Conservation (phyloP, 2,329 filamentous ascomycete species). For the Elsinoe fawcettii region DNA sequence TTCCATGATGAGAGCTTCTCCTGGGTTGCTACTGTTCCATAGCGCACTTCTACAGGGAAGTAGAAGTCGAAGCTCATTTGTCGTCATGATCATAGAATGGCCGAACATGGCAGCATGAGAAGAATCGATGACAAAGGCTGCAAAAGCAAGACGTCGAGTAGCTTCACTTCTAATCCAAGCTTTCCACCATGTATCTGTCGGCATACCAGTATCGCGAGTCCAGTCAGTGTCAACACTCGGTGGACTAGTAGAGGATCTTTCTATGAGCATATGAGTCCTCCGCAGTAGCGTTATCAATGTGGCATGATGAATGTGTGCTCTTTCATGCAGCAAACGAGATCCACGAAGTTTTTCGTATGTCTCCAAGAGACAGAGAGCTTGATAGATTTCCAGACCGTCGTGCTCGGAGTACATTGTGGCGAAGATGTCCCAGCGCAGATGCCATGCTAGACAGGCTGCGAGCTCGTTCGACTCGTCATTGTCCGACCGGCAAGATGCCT, state of each 20-base stretch:
- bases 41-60: constrained; percentile 83
- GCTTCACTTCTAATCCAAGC: constrained; percentile 90
- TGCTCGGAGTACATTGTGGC: constrained; percentile 76
- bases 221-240: neutral
- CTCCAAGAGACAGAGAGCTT: constrained; percentile 79
- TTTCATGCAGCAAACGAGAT: constrained; percentile 81
- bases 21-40: constrained; percentile 56
- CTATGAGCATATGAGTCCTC: constrained; percentile 81
- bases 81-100: constrained; percentile 90
- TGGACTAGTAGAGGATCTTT: constrained; percentile 40
- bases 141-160: constrained; percentile 78
- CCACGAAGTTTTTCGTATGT: constrained; percentile 98
- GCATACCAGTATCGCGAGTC: neutral
- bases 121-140: constrained; percentile 85
- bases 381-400: constrained; percentile 93
- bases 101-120: constrained; percentile 96
- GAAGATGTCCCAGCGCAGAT: constrained; percentile 93
- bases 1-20: no score
- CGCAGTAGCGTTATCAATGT: constrained; percentile 94
- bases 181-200: constrained; percentile 59
- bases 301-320: constrained; percentile 93
- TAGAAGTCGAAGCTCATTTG: constrained; percentile 84
- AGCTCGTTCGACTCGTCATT: constrained; percentile 69
- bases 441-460: constrained; percentile 84
- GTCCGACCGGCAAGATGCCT: constrained; percentile 80